Conservation (phyloP, 495 filamentous ascomycete genomes). For the Annulohypoxylon nitens region DNA sequence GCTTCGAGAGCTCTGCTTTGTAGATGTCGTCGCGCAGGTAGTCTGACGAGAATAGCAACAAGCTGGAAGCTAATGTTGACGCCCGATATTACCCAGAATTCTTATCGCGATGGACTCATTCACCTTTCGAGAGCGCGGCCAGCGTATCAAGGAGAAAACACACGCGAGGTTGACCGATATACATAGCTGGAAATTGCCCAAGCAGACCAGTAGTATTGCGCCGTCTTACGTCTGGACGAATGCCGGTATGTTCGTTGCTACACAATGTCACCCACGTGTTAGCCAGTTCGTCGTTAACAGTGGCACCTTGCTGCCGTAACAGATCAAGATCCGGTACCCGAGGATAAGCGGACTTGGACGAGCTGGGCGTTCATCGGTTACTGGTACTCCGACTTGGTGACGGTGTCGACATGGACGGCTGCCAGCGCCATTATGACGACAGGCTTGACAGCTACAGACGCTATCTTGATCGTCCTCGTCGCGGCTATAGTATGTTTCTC, state of each 20-base stretch:
- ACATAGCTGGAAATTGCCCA: conserved; percentile 50
- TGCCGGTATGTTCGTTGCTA: conserved; percentile 36
- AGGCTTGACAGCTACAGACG: conserved; percentile 47
- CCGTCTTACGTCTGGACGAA: conserved; percentile 51
- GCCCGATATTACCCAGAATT: background rate
- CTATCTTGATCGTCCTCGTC: conserved; percentile 45
- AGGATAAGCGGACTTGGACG: conserved; percentile 51
- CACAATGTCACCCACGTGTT: background rate
- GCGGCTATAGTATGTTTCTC: conserved; percentile 44
- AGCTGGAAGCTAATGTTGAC: background rate
- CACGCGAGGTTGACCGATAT: conserved; percentile 40
- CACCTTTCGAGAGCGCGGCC: conserved; percentile 36
- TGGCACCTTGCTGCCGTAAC: background rate
- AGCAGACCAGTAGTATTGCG: conserved; percentile 52
- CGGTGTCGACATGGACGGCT: conserved; percentile 49
- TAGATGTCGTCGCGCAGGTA: background rate
- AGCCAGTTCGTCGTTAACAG: background rate
- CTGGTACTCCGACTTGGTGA: conserved; percentile 54
- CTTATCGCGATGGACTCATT: conserved; percentile 34
- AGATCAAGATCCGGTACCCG: conserved; percentile 53
- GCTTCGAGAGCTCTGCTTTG: conserved; percentile 1
- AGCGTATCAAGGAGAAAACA: conserved; percentile 41
- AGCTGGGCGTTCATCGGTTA: conserved; percentile 50
- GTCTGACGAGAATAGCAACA: background rate
- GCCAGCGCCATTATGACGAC: conserved; percentile 50